phyloP scores from a whole-genome alignment of 2,329 filamentous ascomycete species.

The Apiospora phragmitis region DNA sequence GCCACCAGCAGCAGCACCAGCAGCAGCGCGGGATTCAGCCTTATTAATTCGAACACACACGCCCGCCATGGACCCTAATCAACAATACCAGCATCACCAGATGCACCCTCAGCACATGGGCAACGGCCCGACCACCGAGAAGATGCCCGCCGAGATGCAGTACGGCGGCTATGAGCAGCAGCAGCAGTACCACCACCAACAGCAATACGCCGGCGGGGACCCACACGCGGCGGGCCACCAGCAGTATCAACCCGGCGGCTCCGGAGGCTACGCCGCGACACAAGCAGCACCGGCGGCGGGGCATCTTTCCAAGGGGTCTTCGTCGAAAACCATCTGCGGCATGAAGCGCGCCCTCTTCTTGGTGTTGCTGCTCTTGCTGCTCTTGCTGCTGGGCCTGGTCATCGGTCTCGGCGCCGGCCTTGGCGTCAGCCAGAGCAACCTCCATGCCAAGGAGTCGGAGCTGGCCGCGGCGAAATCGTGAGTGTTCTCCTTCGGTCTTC shows the following conservation, averaged over 20 bases:
- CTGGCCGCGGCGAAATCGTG: conserved; percentile 20
- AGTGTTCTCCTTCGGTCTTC: background rate
- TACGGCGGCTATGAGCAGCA: background rate
- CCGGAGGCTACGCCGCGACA: background rate
- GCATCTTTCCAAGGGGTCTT: background rate
- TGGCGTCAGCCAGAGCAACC: conserved; percentile 27
- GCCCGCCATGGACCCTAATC: background rate
- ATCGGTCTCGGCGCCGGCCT: conserved; percentile 31
- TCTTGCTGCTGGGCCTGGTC: conserved; percentile 24
- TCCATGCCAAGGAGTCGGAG: conserved; percentile 21
- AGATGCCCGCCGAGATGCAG: background rate
- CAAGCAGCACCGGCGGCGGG: background rate
- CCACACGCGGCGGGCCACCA: background rate
- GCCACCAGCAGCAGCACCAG: background rate
- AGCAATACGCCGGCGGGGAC: background rate
- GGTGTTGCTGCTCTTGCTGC: conserved; percentile 16
- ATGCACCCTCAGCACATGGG: background rate
- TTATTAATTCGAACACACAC: background rate
- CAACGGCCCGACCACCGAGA: background rate
- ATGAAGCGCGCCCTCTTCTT: conserved; percentile 23
- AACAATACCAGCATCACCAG: background rate
- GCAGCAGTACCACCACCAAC: background rate
- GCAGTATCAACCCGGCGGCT: background rate
- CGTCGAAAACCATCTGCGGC: conserved; percentile 13
- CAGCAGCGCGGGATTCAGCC: background rate